phyloP scores from a whole-genome alignment of 2,329 filamentous ascomycete genomes.

The Clonostachys rhizophaga region DNA sequence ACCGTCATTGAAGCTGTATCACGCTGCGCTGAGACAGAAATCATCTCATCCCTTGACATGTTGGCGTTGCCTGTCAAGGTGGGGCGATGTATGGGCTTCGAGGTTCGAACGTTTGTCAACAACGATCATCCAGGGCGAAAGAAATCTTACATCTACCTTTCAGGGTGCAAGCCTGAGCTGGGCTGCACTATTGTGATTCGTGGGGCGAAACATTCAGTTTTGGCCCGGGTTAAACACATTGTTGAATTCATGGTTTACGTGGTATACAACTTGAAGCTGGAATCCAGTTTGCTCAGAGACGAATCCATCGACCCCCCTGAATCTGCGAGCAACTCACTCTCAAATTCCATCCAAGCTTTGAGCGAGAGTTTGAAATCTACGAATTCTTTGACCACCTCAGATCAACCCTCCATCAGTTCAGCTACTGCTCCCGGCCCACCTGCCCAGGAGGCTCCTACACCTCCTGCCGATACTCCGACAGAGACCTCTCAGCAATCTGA shows the following conservation, averaged over 20 bases:
- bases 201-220: conserved; percentile 66
- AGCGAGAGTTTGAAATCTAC: conserved; percentile 27
- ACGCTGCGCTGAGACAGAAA: conserved; percentile 83
- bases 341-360: conserved; percentile 32
- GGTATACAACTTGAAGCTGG: conserved; percentile 93
- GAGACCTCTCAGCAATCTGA: background rate
- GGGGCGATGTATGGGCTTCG: conserved; percentile 80
- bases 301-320: conserved; percentile 82
- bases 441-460: conserved; percentile 15
- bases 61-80: conserved; percentile 69
- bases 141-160: conserved; percentile 95
- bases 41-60: conserved; percentile 95
- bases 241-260: conserved; percentile 99
- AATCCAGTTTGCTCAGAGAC: conserved; percentile 90
- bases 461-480: background rate
- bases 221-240: conserved; percentile 83
- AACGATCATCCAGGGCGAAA: conserved; percentile 67
- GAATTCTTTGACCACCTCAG: conserved; percentile 20
- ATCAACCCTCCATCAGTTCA: conserved; percentile 28
- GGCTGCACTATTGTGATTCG: conserved; percentile 93
- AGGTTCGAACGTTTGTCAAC: conserved; percentile 93
- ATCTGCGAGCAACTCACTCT: conserved; percentile 38
- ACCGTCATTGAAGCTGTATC: conserved; percentile 95
- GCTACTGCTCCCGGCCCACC: conserved; percentile 27
- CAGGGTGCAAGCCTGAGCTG: conserved; percentile 81